These are phyloP conservation scores for Dictyostelium intermedium DNA, from an alignment of 78 protist species.

Conservation along the genomic window DNA sequence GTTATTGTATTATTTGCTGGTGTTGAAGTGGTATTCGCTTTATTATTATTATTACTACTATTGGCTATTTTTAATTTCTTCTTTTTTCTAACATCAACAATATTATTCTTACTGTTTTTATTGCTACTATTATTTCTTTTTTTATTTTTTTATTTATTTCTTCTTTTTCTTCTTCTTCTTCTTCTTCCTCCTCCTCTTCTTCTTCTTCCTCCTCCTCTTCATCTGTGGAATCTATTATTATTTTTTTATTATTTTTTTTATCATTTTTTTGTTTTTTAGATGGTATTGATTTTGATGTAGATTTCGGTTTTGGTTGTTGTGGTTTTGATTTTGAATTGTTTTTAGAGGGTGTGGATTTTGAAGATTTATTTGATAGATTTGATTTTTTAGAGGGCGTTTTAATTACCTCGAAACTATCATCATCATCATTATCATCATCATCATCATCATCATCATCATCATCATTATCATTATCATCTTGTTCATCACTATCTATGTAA, in stretches of 20 bases:
- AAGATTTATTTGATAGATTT: not conserved
- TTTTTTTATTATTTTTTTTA: not conserved
- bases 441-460: not conserved
- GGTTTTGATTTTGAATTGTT: not conserved
- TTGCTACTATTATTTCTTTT: not conserved
- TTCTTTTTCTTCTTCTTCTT: not conserved
- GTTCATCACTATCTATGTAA: not conserved
- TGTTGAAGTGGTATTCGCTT: not conserved
- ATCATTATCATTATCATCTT: not conserved
- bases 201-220: not conserved
- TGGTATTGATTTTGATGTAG: not conserved
- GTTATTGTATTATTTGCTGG: constrained; percentile 10
- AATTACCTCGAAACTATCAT: not conserved
- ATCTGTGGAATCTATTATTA: not conserved
- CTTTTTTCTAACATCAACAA: not conserved
- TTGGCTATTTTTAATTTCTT: not conserved
- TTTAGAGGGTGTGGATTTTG: not conserved
- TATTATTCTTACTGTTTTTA: not conserved
- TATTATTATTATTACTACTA: not conserved
- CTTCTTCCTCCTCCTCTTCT: not conserved
- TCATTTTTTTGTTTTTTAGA: not conserved
- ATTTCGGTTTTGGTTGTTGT: not conserved
- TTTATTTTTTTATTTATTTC: not conserved
- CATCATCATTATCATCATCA: not conserved
- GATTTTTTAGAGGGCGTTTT: not conserved